Evolutionary conservation across 169 alveolate genomes (phyloP).

Genomic region (Neospora caninum): DNA sequence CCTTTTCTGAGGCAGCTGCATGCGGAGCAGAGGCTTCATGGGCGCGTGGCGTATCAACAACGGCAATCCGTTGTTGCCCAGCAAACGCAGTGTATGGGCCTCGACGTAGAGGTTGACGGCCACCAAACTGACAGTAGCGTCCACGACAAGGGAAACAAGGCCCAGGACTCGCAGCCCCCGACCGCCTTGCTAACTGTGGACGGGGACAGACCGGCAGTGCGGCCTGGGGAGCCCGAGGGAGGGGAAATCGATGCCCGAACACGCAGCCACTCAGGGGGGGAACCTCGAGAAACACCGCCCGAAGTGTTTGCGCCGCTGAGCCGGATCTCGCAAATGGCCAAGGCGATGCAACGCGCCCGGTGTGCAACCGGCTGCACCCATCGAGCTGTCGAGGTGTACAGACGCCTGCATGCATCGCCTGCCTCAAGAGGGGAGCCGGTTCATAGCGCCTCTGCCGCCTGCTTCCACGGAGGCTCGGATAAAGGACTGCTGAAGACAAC

Average conservation of each 20-base stretch:
- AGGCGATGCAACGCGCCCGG: not conserved
- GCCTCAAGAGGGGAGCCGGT: no score
- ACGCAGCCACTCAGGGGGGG: no score
- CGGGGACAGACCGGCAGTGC: not conserved
- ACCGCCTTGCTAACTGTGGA: not conserved
- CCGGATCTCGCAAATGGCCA: not conserved
- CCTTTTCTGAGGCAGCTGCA: not conserved
- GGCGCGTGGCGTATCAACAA: not conserved
- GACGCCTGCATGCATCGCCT: not conserved
- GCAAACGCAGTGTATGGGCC: not conserved
- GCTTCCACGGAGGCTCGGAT: no score
- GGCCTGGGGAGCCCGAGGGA: no score
- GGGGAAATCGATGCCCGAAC: no score
- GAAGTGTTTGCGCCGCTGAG: not conserved
- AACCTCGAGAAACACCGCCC: no score
- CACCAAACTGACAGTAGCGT: not conserved
- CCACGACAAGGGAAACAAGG: not conserved
- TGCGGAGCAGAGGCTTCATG: not conserved
- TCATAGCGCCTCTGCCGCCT: no score
- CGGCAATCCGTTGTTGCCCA: not conserved
- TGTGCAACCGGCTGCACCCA: not conserved
- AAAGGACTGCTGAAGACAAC: no score
- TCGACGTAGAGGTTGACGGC: not conserved
- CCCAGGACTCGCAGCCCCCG: not conserved
- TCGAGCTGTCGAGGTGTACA: not conserved